phyloP scores from a whole-genome alignment of 1,139 yeast genomes.

The Geotrichum aggregatum region DNA sequence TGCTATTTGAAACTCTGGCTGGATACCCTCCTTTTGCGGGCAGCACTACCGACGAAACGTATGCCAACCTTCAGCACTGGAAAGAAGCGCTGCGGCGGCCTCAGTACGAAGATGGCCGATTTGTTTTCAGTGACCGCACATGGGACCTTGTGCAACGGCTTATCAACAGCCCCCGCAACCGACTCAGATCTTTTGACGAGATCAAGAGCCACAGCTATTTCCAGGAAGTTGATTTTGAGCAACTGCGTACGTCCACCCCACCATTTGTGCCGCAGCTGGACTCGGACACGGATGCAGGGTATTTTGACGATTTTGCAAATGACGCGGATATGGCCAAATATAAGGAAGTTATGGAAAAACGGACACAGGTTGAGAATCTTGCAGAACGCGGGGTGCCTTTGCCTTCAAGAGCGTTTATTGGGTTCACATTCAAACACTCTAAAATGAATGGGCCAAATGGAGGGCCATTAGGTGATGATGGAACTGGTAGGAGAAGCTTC shows the following conservation, averaged over 20 bases:
- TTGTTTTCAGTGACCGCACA: constrained; percentile 91
- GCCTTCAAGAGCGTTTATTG: constrained; percentile 72
- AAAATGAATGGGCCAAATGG: constrained; percentile 25
- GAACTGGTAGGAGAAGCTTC: constrained; percentile 12
- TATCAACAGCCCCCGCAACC: constrained; percentile 71
- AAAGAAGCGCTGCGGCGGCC: constrained; percentile 84
- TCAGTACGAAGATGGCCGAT: constrained; percentile 83
- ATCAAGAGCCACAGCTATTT: constrained; percentile 78
- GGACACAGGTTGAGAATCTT: constrained; percentile 75
- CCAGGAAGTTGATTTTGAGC: constrained; percentile 73
- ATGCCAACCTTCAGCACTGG: constrained; percentile 91
- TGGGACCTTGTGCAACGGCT: constrained; percentile 79
- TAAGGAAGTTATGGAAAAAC: constrained; percentile 91
- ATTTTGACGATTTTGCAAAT: constrained; percentile 94
- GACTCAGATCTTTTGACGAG: constrained; percentile 76
- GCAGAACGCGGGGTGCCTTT: constrained; percentile 60
- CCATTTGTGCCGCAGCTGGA: constrained; percentile 97
- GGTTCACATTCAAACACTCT: constrained; percentile 88
- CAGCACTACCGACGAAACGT: constrained; percentile 87
- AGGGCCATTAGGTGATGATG: neutral
- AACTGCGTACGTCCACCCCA: constrained; percentile 61
- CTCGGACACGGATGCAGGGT: constrained; percentile 96
- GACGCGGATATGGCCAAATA: constrained; percentile 97
- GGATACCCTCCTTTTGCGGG: constrained; percentile 98
- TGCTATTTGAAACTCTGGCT: constrained; percentile 83